Percentiles rank a stretch among this genome's conserved stretches.
These are phyloP conservation scores for Ascochyta viciae-villosae DNA, from an alignment of 2,329 filamentous ascomycete species.

Conservation along the genomic window DNA sequence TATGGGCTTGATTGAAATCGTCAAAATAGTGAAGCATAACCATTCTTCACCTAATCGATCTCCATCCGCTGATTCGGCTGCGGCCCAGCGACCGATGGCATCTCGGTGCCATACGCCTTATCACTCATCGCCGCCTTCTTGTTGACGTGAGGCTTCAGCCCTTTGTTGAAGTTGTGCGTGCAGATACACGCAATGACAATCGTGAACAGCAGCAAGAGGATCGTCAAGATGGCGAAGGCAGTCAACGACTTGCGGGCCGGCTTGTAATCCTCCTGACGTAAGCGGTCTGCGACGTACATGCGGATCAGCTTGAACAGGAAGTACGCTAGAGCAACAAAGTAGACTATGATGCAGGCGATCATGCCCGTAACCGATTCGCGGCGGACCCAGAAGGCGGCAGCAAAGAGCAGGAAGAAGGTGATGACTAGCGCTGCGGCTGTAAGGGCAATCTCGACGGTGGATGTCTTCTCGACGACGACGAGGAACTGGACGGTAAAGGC, in stretches of 20 bases:
- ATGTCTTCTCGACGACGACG: constrained; percentile 77
- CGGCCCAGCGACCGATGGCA: constrained; percentile 57
- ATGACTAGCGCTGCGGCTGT: constrained; percentile 90
- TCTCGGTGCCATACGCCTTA: constrained; percentile 59
- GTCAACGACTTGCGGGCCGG: constrained; percentile 87
- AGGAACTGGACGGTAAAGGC: constrained; percentile 98
- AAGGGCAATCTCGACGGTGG: constrained; percentile 78
- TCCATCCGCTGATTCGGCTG: constrained; percentile 53
- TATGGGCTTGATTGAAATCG: constrained; percentile 7
- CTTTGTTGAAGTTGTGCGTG: constrained; percentile 87
- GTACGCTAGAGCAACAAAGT: constrained; percentile 88
- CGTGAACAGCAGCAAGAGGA: constrained; percentile 85
- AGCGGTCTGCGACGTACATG: constrained; percentile 75
- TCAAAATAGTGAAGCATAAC: constrained; percentile 5
- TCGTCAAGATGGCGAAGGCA: constrained; percentile 91
- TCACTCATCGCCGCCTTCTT: constrained; percentile 60
- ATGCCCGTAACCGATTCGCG: constrained; percentile 83
- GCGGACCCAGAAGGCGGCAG: constrained; percentile 84
- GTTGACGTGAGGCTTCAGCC: constrained; percentile 85
- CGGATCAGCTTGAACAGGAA: constrained; percentile 98
- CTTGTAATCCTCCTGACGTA: constrained; percentile 65
- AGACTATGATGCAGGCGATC: constrained; percentile 78
- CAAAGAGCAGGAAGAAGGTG: constrained; percentile 85
- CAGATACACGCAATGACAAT: constrained; percentile 87
- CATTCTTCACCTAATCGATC: constrained; percentile 40